Evolutionary conservation across 768 basidiomycete genomes (phyloP), one percentile per base, ranked within the genome.

Genomic region (Holtermanniella nyarrowii): DNA sequence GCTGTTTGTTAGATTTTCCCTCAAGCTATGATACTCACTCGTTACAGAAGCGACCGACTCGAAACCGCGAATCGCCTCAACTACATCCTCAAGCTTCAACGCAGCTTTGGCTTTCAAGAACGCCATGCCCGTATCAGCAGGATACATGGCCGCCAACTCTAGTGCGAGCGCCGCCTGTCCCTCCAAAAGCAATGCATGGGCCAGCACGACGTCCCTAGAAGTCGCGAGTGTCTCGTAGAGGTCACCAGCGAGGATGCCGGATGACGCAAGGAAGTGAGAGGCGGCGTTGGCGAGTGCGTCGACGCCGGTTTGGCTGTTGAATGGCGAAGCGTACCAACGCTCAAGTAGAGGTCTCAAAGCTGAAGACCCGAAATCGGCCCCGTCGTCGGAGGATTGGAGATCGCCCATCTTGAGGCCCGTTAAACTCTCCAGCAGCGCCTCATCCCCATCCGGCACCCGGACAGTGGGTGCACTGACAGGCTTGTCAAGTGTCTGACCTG

Each of bases 11-110:
- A 37, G 31, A 37, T 37, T 16, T 37, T 37, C 7, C 31, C 10
- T 14, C 22, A 11, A 44, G 42, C 42, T 44, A 20, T 12, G 45
- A 4, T 24, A 66, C 81, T 62, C 62, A 87, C 88, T 84, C 59
- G 88, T 86, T 62, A 77, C 77, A 31, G 82, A 82, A 22, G 82
- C 83, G 18, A 89, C 71, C 59, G 80, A 82, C 67, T 90, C 83
- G 59, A 95, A 73, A 42, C 83, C 69, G 50, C 74, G 74, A 0
- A 82, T 79, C 1, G 87, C 85, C 57, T 90, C 87, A 46, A 84
- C 85, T 23, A 78, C 73, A 27, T 82, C 78, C 3, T 84, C 82
- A 26, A 80, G 71, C 56, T 79, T 76, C 42, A 88, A 69, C 76
- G 78, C 80, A 5, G 88, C 73, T 56, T 82, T 76, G 4, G 82